Evolutionary conservation across 1,284 basidiomycete genomes (phyloP).

Genomic region (Thecaphora thlaspeos): DNA sequence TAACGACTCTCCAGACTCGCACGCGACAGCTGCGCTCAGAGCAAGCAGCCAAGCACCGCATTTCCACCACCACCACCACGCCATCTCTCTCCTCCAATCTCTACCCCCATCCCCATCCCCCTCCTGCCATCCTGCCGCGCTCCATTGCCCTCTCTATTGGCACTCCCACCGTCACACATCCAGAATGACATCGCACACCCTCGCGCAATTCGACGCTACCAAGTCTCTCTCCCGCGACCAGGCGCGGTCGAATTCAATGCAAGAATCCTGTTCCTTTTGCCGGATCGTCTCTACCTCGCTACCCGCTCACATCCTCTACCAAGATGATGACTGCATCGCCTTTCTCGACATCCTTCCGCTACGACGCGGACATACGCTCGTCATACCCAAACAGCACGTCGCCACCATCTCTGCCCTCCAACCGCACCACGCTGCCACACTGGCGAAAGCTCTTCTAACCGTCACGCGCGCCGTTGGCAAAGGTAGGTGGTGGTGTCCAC

Average conservation of each 20-base stretch:
- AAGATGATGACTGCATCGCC: conserved; percentile 67
- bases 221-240: conserved; percentile 4
- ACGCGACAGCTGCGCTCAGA: too few species aligned
- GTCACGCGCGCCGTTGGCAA: conserved; percentile 28
- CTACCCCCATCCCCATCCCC: too few species aligned
- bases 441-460: conserved; percentile 24
- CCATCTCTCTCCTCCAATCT: too few species aligned
- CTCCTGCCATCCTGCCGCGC: too few species aligned
- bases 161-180: too few species aligned
- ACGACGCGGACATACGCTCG: conserved; percentile 60
- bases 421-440: conserved; percentile 12
- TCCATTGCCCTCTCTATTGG: too few species aligned
- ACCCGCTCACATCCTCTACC: conserved; percentile 28
- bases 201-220: conserved; percentile 22
- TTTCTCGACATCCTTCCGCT: conserved; percentile 74
- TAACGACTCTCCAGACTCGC: too few species aligned
- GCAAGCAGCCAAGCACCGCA: too few species aligned
- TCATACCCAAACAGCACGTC: conserved; percentile 36
- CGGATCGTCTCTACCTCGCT: conserved; percentile 13
- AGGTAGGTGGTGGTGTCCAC: conserved; percentile 23
- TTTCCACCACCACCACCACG: too few species aligned
- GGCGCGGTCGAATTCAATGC: neutral
- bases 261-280: conserved; percentile 35
- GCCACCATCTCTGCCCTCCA: conserved; percentile 12
- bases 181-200: conserved; percentile 31